Percentiles rank a stretch among this genome's conserved stretches.
Conservation (phyloP, 1,284 basidiomycete species). For the Tilletia indica region DNA sequence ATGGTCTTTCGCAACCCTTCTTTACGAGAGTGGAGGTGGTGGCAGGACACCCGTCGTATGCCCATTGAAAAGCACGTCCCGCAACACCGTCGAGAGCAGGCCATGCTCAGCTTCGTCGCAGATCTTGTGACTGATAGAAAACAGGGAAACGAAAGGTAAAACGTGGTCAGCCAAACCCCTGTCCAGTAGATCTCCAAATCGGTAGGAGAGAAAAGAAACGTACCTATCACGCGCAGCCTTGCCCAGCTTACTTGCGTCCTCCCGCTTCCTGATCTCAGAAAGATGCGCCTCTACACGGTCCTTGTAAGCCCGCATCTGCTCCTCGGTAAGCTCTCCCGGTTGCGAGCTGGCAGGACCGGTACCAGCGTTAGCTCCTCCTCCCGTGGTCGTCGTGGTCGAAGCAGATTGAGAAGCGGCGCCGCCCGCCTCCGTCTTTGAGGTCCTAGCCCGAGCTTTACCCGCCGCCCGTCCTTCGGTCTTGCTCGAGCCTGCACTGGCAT, state of each 20-base stretch:
- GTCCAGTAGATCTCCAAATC: too few relatives aligned
- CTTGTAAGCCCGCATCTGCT: neutral
- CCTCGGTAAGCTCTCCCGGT: neutral
- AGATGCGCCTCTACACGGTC: slow-evolving; percentile 21
- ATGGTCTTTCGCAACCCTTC: neutral
- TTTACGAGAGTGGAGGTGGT: neutral
- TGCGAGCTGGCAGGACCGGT: neutral
- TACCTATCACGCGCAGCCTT: slow-evolving; percentile 83
- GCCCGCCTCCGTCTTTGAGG: neutral
- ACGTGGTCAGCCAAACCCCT: too few relatives aligned
- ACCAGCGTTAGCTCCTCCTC: neutral
- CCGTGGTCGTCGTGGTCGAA: neutral
- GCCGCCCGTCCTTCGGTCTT: neutral
- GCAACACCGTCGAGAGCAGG: slow-evolving; percentile 72
- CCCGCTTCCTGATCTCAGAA: slow-evolving; percentile 23
- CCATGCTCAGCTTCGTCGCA: slow-evolving; percentile 86
- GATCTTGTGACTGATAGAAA: slow-evolving; percentile 70
- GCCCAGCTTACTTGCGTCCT: slow-evolving; percentile 62
- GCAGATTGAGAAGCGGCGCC: neutral
- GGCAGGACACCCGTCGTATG: slow-evolving; percentile 14
- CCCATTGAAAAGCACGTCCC: slow-evolving; percentile 16
- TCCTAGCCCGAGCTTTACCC: neutral
- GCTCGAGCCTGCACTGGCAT: neutral
- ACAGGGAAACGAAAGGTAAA: slow-evolving; percentile 10
- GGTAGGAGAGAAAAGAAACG: neutral